Percentiles rank a stretch among this genome's conserved stretches.
These are phyloP conservation scores for Pichia membranifaciens DNA, from an alignment of 805 yeast genomes.

Conservation along the genomic window DNA sequence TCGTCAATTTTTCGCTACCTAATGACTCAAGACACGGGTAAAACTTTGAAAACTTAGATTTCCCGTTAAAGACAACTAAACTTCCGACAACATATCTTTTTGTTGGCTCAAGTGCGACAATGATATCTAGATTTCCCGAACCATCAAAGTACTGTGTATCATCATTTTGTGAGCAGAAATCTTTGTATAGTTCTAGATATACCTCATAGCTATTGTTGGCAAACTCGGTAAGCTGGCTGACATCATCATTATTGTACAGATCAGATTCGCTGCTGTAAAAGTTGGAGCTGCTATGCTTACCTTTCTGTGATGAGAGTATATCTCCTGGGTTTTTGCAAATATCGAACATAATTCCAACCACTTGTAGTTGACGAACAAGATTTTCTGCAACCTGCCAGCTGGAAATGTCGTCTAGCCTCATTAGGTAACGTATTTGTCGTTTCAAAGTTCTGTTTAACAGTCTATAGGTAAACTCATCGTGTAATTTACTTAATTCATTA, in stretches of 20 bases:
- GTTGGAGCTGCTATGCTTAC: slow-evolving; percentile 29
- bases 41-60: slow-evolving; percentile 39
- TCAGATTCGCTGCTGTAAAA: slow-evolving; percentile 30
- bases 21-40: slow-evolving; percentile 43
- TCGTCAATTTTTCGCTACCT: neutral
- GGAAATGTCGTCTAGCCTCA: slow-evolving; percentile 35
- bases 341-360: slow-evolving; percentile 55
- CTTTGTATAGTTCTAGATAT: slow-evolving; percentile 12
- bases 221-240: slow-evolving; percentile 29
- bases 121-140: slow-evolving; percentile 34
- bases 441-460: neutral
- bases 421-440: slow-evolving; percentile 21
- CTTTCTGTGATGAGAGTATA: neutral
- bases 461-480: neutral
- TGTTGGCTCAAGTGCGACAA: slow-evolving; percentile 29
- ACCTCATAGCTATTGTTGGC: slow-evolving; percentile 33
- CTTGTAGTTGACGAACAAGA: slow-evolving; percentile 50
- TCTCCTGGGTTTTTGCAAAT: slow-evolving; percentile 34
- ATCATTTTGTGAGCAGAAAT: slow-evolving; percentile 29
- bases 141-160: slow-evolving; percentile 2
- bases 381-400: slow-evolving; percentile 51
- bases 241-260: slow-evolving; percentile 40
- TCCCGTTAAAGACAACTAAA: slow-evolving; percentile 41
- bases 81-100: slow-evolving; percentile 33
- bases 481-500: neutral